phyloP scores from a whole-genome alignment of 2,329 filamentous ascomycete species.

The Huntiella abstrusa region DNA sequence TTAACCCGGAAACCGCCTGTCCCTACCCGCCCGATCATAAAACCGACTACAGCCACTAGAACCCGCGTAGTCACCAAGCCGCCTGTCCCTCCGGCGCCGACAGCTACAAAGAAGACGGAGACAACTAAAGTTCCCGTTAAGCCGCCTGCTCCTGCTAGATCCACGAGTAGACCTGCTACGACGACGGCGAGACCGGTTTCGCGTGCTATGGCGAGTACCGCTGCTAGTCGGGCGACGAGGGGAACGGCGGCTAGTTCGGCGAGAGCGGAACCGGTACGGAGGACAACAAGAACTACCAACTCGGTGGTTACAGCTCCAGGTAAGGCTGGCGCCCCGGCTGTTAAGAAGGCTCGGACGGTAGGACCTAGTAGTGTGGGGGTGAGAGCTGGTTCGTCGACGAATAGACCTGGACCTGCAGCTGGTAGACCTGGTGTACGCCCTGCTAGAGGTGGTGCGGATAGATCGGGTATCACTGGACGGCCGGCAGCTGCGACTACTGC shows the following conservation, averaged over 20 bases:
- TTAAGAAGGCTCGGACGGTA: slow-evolving; percentile 24
- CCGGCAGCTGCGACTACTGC: not conserved
- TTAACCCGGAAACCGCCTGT: no score
- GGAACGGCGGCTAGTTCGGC: not conserved
- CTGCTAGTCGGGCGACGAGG: not conserved
- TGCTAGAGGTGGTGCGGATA: not conserved
- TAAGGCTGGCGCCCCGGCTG: slow-evolving; percentile 15
- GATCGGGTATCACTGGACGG: not conserved
- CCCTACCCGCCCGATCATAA: not conserved
- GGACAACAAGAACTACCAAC: not conserved
- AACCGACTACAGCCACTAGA: not conserved
- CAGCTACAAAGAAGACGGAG: slow-evolving; percentile 6
- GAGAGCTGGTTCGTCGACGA: no score
- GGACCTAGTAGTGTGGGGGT: slow-evolving; percentile 12
- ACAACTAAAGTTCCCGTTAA: slow-evolving; percentile 22
- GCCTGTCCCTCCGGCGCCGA: not conserved
- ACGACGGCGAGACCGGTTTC: slow-evolving; percentile 18
- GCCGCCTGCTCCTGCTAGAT: slow-evolving; percentile 10
- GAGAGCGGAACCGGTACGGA: slow-evolving; percentile 9
- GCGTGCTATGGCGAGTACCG: slow-evolving; percentile 15
- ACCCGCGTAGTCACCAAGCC: not conserved
- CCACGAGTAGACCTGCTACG: slow-evolving; percentile 11
- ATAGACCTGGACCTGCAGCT: no score
- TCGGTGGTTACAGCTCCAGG: not conserved
- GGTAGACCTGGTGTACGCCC: no score